Conservation (phyloP, 768 basidiomycete species). For the Porpolomopsis calyptriformis region DNA sequence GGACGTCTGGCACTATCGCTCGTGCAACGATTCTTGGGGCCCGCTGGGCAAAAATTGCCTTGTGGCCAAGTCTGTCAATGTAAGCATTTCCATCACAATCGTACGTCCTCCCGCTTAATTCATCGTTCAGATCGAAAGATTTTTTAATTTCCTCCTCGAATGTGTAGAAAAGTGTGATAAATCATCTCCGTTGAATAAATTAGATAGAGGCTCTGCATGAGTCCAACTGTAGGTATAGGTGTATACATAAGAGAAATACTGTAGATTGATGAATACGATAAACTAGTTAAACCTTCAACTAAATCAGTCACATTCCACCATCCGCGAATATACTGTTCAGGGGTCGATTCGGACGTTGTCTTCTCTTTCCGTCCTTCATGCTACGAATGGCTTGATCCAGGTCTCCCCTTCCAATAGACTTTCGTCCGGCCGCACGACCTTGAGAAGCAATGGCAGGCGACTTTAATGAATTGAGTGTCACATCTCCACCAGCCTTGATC, state of each 20-base stretch:
- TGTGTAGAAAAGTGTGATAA: conserved; percentile 49
- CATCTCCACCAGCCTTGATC: conserved; percentile 25
- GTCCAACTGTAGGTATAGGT: not conserved
- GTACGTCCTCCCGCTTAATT: not conserved
- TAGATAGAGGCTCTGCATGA: not conserved
- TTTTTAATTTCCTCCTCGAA: conserved; percentile 57
- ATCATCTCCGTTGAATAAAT: conserved; percentile 49
- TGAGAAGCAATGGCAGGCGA: conserved; percentile 28
- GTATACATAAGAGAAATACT: not conserved
- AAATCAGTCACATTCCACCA: conserved; percentile 33
- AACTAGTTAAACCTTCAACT: conserved; percentile 9
- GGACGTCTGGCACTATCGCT: conserved; percentile 57
- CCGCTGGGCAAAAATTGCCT: conserved; percentile 62
- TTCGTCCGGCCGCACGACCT: conserved; percentile 30
- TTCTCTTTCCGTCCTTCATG: conserved; percentile 55
- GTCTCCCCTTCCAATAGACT: conserved; percentile 64
- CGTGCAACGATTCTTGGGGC: conserved; percentile 64
- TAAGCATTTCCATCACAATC: conserved; percentile 24
- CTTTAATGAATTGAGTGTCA: conserved; percentile 19
- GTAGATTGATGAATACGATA: no score
- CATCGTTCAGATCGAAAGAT: conserved; percentile 40
- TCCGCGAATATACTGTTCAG: conserved; percentile 77
- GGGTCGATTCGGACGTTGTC: conserved; percentile 40
- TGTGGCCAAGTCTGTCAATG: conserved; percentile 59
- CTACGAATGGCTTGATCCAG: conserved; percentile 80